phyloP scores from a whole-genome alignment of 331 rosid genomes.

The Rosa hybrid region DNA sequence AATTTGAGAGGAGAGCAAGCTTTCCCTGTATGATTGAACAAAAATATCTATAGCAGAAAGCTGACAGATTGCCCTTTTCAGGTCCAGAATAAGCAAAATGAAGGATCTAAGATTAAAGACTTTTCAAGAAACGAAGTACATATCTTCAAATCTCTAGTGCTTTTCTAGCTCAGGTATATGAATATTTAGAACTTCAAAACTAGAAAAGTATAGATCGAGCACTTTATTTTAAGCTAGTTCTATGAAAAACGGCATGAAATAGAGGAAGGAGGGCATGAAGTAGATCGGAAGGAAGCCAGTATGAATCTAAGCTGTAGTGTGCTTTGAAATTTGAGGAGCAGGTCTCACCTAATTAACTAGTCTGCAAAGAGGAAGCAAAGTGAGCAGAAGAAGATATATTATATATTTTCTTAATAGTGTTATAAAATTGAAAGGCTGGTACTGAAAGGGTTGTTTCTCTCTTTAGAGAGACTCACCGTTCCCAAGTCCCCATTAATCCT shows the following conservation, averaged over 20 bases:
- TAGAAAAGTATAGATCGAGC: constrained; percentile 2
- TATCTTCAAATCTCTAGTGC: not conserved
- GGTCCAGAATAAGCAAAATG: not conserved
- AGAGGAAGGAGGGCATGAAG: not conserved
- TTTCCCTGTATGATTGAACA: constrained; percentile 18
- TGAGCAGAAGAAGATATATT: constrained; percentile 4
- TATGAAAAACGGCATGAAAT: constrained; percentile 21
- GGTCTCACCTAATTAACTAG: constrained; percentile 25
- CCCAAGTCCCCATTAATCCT: constrained; percentile 40
- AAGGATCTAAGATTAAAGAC: not conserved
- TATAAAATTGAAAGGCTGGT: constrained; percentile 8
- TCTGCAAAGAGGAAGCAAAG: constrained; percentile 29
- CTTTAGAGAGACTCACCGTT: constrained; percentile 39
- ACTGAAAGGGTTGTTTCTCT: constrained; percentile 18
- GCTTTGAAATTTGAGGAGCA: constrained; percentile 30
- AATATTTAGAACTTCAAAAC: not conserved
- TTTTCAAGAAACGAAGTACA: not conserved
- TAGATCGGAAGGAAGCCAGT: constrained; percentile 6
- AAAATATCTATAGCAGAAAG: constrained; percentile 10
- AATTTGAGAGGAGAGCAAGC: constrained; percentile 7
- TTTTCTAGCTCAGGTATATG: constrained; percentile 3
- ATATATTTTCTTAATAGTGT: not conserved
- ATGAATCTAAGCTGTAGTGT: constrained; percentile 15
- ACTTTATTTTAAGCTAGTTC: not conserved
- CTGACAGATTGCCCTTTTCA: constrained; percentile 1